Evolutionary conservation across 306 rosid genomes (phyloP).

Genomic region (Sophora flavescens): DNA sequence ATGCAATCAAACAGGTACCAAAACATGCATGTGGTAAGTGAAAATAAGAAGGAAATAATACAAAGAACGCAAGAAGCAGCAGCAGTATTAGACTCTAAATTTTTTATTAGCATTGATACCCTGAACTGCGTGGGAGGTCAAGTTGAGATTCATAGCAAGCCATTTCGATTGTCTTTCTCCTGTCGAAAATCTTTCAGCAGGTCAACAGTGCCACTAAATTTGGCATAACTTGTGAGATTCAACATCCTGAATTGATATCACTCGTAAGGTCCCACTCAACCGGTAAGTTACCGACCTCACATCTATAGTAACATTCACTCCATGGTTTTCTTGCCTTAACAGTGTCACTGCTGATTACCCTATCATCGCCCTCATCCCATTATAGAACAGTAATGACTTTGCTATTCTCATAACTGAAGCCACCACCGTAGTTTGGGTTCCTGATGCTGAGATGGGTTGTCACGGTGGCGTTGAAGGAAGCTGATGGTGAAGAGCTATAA

Average conservation of each 20-base stretch:
- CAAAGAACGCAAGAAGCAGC: background rate
- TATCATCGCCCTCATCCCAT: slow-evolving; percentile 42
- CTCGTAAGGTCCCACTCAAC: slow-evolving; percentile 37
- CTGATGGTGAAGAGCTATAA: slow-evolving; percentile 27
- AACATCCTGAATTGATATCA: slow-evolving; percentile 46
- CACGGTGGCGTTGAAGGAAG: slow-evolving; percentile 55
- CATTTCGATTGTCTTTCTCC: slow-evolving; percentile 49
- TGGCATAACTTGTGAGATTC: slow-evolving; percentile 54
- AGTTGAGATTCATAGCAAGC: slow-evolving; percentile 61
- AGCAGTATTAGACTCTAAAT: background rate
- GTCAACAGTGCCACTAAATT: slow-evolving; percentile 55
- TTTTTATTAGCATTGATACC: slow-evolving; percentile 48
- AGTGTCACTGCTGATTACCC: slow-evolving; percentile 7
- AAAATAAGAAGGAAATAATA: background rate
- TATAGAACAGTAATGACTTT: slow-evolving; percentile 44
- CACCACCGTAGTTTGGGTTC: slow-evolving; percentile 72
- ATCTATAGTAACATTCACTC: slow-evolving; percentile 41
- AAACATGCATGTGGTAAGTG: background rate
- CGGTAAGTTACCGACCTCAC: slow-evolving; percentile 32
- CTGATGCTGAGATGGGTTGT: slow-evolving; percentile 42
- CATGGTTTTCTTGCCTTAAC: slow-evolving; percentile 43
- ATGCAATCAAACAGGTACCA: background rate
- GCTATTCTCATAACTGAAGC: slow-evolving; percentile 50
- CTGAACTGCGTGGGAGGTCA: slow-evolving; percentile 51
- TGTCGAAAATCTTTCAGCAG: slow-evolving; percentile 55